These are phyloP conservation scores for Globisporangium alternatum DNA, from an alignment of 352 stramenopile species.

Conservation along the genomic window DNA sequence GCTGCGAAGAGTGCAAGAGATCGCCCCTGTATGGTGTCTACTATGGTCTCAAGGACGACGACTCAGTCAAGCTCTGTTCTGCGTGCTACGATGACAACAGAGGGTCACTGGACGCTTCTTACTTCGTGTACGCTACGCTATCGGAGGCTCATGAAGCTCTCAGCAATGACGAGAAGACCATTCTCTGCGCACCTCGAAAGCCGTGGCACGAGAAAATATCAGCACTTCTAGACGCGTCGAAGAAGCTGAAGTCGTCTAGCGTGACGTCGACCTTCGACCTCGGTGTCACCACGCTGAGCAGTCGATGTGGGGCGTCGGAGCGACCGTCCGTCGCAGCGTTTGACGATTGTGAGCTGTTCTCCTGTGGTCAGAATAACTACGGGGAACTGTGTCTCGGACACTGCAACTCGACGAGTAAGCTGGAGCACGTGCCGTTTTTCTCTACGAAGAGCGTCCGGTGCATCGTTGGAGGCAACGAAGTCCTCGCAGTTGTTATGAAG, in stretches of 20 bases:
- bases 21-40: conserved; percentile 41
- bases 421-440: conserved; percentile 84
- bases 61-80: conserved; percentile 56
- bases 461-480: conserved; percentile 81
- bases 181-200: conserved; percentile 53
- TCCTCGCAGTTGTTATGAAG: conserved; percentile 83
- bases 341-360: conserved; percentile 87
- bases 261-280: conserved; percentile 3
- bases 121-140: conserved; percentile 37
- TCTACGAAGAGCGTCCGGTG: conserved; percentile 72
- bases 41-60: conserved; percentile 61
- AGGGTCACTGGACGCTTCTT: conserved; percentile 43
- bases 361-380: conserved; percentile 89
- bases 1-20: conserved; percentile 64
- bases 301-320: conserved; percentile 6
- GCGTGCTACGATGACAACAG: conserved; percentile 81
- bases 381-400: conserved; percentile 83
- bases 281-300: not conserved
- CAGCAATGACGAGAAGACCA: conserved; percentile 25
- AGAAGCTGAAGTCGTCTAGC: conserved; percentile 26
- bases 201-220: conserved; percentile 48
- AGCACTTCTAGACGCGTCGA: conserved; percentile 33
- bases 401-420: conserved; percentile 84
- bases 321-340: conserved; percentile 31
- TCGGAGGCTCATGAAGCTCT: conserved; percentile 32